phyloP scores from a whole-genome alignment of 2,329 filamentous ascomycete genomes.

The Helicocarpus griseus region DNA sequence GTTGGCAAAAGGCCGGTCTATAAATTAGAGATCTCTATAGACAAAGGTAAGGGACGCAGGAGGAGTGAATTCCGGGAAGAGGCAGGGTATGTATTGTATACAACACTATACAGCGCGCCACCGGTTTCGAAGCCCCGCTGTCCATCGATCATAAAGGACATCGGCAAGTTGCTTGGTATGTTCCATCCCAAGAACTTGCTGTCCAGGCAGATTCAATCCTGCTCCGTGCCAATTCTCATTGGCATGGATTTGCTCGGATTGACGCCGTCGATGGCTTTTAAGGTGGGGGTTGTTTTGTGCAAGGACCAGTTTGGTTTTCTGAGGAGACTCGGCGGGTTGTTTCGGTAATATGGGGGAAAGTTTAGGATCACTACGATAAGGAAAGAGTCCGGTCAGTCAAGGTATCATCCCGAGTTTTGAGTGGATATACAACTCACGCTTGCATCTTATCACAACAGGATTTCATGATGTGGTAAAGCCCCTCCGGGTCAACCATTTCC shows the following conservation, averaged over 20 bases:
- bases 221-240: conserved; percentile 28
- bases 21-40: not conserved
- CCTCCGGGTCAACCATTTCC: conserved; percentile 82
- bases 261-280: conserved; percentile 63
- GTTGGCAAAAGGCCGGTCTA: not conserved
- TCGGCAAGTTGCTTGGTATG: conserved; percentile 83
- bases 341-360: conserved; percentile 9
- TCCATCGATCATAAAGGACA: conserved; percentile 84
- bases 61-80: not conserved
- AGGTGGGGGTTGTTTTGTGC: conserved; percentile 78
- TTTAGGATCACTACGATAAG: conserved; percentile 21
- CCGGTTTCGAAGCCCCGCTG: conserved; percentile 64
- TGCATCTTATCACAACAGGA: conserved; percentile 65
- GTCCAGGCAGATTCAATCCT: conserved; percentile 43
- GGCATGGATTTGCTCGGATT: conserved; percentile 33
- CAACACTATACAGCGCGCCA: conserved; percentile 42
- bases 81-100: not conserved
- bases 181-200: conserved; percentile 67
- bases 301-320: conserved; percentile 58
- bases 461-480: conserved; percentile 74
- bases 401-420: not conserved
- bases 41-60: not conserved
- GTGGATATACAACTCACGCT: conserved; percentile 19
- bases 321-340: conserved; percentile 33
- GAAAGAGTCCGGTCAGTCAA: not conserved